These are phyloP conservation scores for Vararia minispora DNA, from an alignment of 768 basidiomycete species.

Conservation along the genomic window DNA sequence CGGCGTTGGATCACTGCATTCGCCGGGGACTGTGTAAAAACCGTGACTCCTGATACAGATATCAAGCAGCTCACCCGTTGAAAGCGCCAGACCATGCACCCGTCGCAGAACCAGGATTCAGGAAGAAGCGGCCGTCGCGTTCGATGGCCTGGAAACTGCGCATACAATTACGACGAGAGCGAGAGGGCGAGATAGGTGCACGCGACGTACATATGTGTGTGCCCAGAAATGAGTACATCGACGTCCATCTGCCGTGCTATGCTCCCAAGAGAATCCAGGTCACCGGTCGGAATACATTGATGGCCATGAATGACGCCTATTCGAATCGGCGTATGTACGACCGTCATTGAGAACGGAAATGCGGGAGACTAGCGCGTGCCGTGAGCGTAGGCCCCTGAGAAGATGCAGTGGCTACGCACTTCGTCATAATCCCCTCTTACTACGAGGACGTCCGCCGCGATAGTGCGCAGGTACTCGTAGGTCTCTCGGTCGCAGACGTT, in stretches of 20 bases:
- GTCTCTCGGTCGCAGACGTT: conserved; percentile 98
- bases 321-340: conserved; percentile 75
- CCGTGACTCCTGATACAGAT: conserved; percentile 13
- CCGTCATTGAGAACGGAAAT: conserved; percentile 72
- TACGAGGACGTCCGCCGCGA: conserved; percentile 87
- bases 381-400: not conserved
- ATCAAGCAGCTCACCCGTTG: too few relatives aligned
- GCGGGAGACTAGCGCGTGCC: conserved; percentile 36
- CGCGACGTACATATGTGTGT: conserved; percentile 76
- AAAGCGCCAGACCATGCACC: conserved; percentile 85
- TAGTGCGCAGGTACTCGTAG: conserved; percentile 88
- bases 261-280: conserved; percentile 79
- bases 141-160: conserved; percentile 88
- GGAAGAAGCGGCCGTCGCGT: conserved; percentile 84
- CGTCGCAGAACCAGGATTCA: conserved; percentile 91
- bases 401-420: conserved; percentile 30
- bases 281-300: conserved; percentile 86
- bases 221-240: conserved; percentile 87
- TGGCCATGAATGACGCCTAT: conserved; percentile 94
- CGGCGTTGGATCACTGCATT: conserved; percentile 67
- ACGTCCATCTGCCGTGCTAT: conserved; percentile 96
- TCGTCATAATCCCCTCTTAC: conserved; percentile 96
- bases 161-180: not conserved
- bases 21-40: not conserved
- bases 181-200: not conserved